phyloP scores from a whole-genome alignment of 192 early-diverging fungal species.

The Chytriomyces sp. region DNA sequence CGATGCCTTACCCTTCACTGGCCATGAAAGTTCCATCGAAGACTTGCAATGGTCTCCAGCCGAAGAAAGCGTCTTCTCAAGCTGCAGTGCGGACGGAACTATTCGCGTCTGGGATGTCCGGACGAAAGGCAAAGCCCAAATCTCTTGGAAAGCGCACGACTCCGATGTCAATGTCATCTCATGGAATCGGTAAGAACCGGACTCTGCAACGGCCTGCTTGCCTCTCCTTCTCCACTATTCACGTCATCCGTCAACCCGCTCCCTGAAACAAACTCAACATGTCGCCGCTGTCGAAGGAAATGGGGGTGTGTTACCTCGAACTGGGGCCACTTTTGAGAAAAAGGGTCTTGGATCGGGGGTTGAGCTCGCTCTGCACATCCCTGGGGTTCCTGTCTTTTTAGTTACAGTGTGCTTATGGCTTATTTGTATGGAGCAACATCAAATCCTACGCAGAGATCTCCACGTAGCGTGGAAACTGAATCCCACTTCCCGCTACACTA shows the following conservation, averaged over 20 bases:
- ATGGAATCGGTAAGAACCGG: slow-evolving; percentile 79
- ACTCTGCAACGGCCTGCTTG: neutral
- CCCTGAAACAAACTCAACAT: neutral
- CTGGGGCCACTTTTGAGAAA: no score
- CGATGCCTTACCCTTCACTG: slow-evolving; percentile 76
- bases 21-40: slow-evolving; percentile 87
- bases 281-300: slow-evolving; percentile 18
- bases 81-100: slow-evolving; percentile 87
- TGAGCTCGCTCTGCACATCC: neutral
- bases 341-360: no score
- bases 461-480: slow-evolving; percentile 30
- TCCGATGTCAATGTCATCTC: slow-evolving; percentile 95
- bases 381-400: neutral
- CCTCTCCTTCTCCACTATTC: neutral
- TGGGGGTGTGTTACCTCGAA: neutral
- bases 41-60: slow-evolving; percentile 97
- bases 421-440: slow-evolving; percentile 29
- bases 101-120: slow-evolving; percentile 95
- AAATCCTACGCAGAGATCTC: slow-evolving; percentile 29
- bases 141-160: slow-evolving; percentile 81
- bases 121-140: slow-evolving; percentile 72
- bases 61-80: slow-evolving; percentile 90
- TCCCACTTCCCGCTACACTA: slow-evolving; percentile 37
- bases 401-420: slow-evolving; percentile 42
- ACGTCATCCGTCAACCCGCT: slow-evolving; percentile 12